Conservation (phyloP, 176 grass and related monocot species). For the Avena sativa region DNA sequence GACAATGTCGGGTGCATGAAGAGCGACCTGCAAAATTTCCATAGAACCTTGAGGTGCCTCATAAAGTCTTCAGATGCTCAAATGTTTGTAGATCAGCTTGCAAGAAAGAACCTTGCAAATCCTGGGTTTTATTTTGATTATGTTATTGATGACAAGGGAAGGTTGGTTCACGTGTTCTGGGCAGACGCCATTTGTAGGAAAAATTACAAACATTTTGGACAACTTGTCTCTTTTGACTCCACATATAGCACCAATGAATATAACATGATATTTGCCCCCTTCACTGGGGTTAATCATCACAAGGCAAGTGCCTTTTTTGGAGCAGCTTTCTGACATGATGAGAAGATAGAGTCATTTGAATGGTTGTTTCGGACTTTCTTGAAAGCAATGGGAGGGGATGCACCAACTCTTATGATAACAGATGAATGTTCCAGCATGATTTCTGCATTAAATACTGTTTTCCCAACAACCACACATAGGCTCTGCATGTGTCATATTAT, state of each 20-base stretch:
- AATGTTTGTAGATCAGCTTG: too few relatives aligned
- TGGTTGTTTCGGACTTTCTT: neutral
- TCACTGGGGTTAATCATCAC: neutral
- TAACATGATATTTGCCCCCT: neutral
- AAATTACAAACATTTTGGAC: neutral
- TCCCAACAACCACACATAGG: neutral
- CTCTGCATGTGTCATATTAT: neutral
- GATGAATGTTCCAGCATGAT: neutral
- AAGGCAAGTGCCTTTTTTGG: neutral
- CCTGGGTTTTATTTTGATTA: neutral
- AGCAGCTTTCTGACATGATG: neutral
- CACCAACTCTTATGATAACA: neutral
- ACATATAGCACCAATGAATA: neutral
- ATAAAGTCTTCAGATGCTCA: too few relatives aligned
- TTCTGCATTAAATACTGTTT: neutral
- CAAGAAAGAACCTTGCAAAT: too few relatives aligned
- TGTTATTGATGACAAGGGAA: neutral
- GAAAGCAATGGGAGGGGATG: neutral
- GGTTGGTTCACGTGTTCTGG: neutral
- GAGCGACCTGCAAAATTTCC: too few relatives aligned
- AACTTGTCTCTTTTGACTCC: neutral
- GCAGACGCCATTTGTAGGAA: neutral
- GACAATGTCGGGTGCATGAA: too few relatives aligned
- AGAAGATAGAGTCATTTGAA: neutral
- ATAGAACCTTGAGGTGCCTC: too few relatives aligned